Conservation (phyloP, 768 basidiomycete species). For the Hericium erinaceus region DNA sequence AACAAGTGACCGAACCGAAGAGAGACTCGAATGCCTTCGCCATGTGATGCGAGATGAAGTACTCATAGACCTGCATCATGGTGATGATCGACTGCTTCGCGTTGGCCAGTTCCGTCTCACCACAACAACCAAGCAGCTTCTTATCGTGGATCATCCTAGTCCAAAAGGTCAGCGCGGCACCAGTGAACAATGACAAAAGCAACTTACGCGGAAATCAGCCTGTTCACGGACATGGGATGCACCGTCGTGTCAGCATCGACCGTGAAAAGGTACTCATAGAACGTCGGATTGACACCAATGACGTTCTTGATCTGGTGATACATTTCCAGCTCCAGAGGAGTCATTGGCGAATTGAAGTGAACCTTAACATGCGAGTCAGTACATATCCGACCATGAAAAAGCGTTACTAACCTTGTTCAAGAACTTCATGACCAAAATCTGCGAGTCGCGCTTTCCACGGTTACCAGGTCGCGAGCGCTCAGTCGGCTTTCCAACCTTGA, state of each 20-base stretch:
- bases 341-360: slow-evolving; percentile 95
- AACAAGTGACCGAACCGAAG: slow-evolving; percentile 96
- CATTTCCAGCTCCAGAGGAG: slow-evolving; percentile 93
- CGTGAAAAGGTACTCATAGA: slow-evolving; percentile 94
- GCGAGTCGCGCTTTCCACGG: slow-evolving; percentile 96
- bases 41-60: slow-evolving; percentile 98
- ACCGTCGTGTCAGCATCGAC: slow-evolving; percentile 95
- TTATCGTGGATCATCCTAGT: slow-evolving; percentile 93
- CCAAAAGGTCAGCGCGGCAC: not conserved
- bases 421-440: slow-evolving; percentile 94
- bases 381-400: not conserved
- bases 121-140: slow-evolving; percentile 88
- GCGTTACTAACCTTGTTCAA: slow-evolving; percentile 71
- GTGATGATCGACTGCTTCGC: slow-evolving; percentile 92
- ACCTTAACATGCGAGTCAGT: slow-evolving; percentile 41
- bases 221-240: slow-evolving; percentile 77
- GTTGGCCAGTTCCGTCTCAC: slow-evolving; percentile 89
- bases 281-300: slow-evolving; percentile 96
- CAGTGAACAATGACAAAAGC: not conserved
- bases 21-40: slow-evolving; percentile 96
- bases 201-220: slow-evolving; percentile 86
- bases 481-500: slow-evolving; percentile 91
- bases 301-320: slow-evolving; percentile 99
- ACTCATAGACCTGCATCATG: slow-evolving; percentile 99
- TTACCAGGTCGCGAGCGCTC: slow-evolving; percentile 93